A percentile compares a stretch with the other conserved stretches of the same genome.
Conservation (phyloP, 495 filamentous ascomycete genomes). For the Aspergillus bertholletiae region DNA sequence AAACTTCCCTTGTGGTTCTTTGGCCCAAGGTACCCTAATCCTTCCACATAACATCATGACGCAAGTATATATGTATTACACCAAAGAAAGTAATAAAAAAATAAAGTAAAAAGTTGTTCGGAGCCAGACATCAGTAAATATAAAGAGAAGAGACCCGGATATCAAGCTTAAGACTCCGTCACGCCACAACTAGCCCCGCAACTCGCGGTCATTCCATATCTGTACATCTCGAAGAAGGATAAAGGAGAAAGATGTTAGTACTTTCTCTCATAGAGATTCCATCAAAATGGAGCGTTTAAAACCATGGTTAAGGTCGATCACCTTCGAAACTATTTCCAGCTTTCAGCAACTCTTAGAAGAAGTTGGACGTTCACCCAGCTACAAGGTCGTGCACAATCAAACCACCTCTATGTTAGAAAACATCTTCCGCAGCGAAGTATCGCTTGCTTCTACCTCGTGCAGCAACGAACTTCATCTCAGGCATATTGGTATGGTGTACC, state of each 20-base stretch:
- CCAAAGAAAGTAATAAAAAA: slow-evolving; percentile 9
- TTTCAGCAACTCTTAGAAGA: background rate
- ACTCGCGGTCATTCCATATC: slow-evolving; percentile 13
- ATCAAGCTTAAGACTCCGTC: slow-evolving; percentile 13
- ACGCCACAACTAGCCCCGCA: slow-evolving; percentile 12
- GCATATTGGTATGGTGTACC: slow-evolving; percentile 81
- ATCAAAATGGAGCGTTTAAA: slow-evolving; percentile 13
- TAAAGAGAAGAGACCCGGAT: background rate
- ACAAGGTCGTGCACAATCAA: background rate
- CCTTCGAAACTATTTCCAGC: no score
- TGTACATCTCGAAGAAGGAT: slow-evolving; percentile 16
- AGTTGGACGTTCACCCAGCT: background rate
- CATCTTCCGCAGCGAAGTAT: slow-evolving; percentile 72
- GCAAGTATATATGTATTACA: slow-evolving; percentile 25
- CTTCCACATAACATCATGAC: slow-evolving; percentile 27
- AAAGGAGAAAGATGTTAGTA: slow-evolving; percentile 11
- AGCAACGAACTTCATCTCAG: slow-evolving; percentile 71
- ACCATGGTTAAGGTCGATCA: no score
- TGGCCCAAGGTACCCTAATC: slow-evolving; percentile 5
- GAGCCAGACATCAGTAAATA: background rate
- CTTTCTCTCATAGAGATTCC: slow-evolving; percentile 5
- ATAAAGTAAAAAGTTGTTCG: slow-evolving; percentile 1
- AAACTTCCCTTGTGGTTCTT: background rate
- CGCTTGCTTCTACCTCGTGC: slow-evolving; percentile 70
- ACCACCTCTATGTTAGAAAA: slow-evolving; percentile 26